phyloP scores from a whole-genome alignment of 805 yeast genomes.

The Kuraishia floccosa region DNA sequence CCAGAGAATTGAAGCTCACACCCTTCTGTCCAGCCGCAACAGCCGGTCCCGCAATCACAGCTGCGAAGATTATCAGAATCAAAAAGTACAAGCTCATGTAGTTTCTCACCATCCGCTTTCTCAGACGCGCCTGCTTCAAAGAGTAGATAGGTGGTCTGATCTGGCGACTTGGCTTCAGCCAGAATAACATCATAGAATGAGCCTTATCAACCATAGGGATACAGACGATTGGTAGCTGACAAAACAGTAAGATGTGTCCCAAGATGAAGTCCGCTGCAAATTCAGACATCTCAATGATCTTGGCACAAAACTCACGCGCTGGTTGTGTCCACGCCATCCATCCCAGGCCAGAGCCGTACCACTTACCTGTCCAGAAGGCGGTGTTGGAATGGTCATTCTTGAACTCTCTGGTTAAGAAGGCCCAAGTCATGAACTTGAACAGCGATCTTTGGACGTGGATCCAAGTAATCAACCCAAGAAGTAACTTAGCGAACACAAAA shows the following conservation, averaged over 20 bases:
- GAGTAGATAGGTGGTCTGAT: slow-evolving; percentile 98
- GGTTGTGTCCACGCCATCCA: slow-evolving; percentile 95
- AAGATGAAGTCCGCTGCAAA: slow-evolving; percentile 94
- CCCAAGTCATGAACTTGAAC: slow-evolving; percentile 72
- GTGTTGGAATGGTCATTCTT: slow-evolving; percentile 91
- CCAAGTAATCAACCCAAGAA: slow-evolving; percentile 77
- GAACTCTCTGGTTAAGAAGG: slow-evolving; percentile 86
- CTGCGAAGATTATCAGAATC: slow-evolving; percentile 59
- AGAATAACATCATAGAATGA: slow-evolving; percentile 97
- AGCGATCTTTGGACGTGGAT: slow-evolving; percentile 80
- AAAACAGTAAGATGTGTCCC: slow-evolving; percentile 81
- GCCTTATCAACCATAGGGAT: slow-evolving; percentile 90
- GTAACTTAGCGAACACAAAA: slow-evolving; percentile 77
- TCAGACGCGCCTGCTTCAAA: slow-evolving; percentile 87
- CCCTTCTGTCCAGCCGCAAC: slow-evolving; percentile 49
- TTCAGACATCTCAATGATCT: slow-evolving; percentile 86
- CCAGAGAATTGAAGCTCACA: slow-evolving; percentile 12
- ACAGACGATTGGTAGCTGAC: slow-evolving; percentile 77
- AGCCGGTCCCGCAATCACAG: slow-evolving; percentile 85
- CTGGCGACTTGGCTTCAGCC: slow-evolving; percentile 96
- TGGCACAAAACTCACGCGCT: slow-evolving; percentile 87
- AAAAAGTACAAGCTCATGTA: slow-evolving; percentile 74
- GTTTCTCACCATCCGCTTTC: slow-evolving; percentile 95
- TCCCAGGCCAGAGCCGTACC: slow-evolving; percentile 94
- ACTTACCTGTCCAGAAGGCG: slow-evolving; percentile 99